These are phyloP conservation scores for Penicillium steckii DNA, from an alignment of 495 filamentous ascomycete genomes.

Conservation along the genomic window DNA sequence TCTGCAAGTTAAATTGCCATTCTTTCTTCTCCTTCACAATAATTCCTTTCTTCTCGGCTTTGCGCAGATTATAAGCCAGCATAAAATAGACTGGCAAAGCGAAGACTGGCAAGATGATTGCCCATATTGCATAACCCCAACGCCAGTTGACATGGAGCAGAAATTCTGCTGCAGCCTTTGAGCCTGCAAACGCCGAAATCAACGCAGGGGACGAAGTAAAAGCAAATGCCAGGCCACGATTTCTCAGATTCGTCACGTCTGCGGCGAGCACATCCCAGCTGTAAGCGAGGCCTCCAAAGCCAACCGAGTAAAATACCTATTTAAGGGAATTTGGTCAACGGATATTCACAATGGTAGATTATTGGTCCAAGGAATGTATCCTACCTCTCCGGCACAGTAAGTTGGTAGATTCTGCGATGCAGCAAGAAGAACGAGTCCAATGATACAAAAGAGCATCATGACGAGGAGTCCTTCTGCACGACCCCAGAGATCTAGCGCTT, in stretches of 20 bases:
- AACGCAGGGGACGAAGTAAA: constrained; percentile 49
- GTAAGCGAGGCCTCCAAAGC: constrained; percentile 52
- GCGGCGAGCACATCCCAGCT: constrained; percentile 52
- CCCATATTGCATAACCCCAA: constrained; percentile 59
- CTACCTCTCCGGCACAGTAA: constrained; percentile 46
- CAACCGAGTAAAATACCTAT: constrained; percentile 42
- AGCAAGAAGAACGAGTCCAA: constrained; percentile 45
- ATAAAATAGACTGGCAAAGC: constrained; percentile 44
- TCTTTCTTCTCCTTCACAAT: background rate
- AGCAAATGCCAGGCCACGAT: constrained; percentile 56
- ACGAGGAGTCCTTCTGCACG: constrained; percentile 51
- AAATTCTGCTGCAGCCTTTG: constrained; percentile 24
- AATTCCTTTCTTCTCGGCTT: constrained; percentile 43
- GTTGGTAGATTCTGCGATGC: constrained; percentile 39
- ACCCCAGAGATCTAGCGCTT: constrained; percentile 65
- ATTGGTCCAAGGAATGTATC: background rate
- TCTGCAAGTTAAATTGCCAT: background rate
- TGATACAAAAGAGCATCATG: constrained; percentile 28
- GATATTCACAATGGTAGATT: background rate
- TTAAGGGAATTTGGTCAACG: background rate
- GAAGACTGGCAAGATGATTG: constrained; percentile 52
- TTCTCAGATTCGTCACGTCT: constrained; percentile 54
- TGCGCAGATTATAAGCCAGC: constrained; percentile 20
- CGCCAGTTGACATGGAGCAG: constrained; percentile 48
- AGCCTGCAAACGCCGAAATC: constrained; percentile 35